These are phyloP conservation scores for Circinella umbellata DNA, from an alignment of 371 early-diverging fungal species.

Conservation along the genomic window DNA sequence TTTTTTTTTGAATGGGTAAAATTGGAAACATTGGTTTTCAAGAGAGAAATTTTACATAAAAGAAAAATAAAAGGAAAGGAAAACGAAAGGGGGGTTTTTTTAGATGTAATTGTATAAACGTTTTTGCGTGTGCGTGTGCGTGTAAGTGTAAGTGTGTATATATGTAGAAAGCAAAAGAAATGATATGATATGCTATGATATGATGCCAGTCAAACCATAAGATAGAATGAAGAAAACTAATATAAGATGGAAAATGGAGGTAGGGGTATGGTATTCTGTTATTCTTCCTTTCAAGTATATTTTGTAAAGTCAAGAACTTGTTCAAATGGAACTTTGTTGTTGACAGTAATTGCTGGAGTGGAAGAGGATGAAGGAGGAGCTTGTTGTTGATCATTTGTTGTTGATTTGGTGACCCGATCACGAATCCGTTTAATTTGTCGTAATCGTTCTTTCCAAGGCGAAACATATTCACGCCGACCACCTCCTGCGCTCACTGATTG, in stretches of 20 bases:
- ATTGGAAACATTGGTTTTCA: neutral
- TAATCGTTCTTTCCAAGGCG: slow-evolving; percentile 86
- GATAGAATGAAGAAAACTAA: no score
- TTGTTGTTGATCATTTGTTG: slow-evolving; percentile 8
- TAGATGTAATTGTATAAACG: no score
- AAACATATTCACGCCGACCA: slow-evolving; percentile 69
- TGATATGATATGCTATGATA: neutral
- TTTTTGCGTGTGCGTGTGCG: neutral
- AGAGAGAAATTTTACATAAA: neutral
- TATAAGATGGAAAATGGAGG: no score
- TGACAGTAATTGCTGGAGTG: slow-evolving; percentile 17
- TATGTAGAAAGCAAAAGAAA: neutral
- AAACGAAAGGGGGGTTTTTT: no score
- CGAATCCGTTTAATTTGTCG: slow-evolving; percentile 84
- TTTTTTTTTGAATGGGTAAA: neutral
- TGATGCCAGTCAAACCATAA: slow-evolving; percentile 5
- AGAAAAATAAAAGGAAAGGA: neutral
- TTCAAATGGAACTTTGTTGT: slow-evolving; percentile 46
- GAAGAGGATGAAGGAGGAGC: slow-evolving; percentile 12
- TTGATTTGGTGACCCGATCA: slow-evolving; percentile 35
- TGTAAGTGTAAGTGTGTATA: neutral
- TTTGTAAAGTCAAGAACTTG: slow-evolving; percentile 65
- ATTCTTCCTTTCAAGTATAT: slow-evolving; percentile 44
- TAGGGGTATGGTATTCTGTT: neutral
- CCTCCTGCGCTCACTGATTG: slow-evolving; percentile 45